Evolutionary conservation across 768 basidiomycete species (phyloP), one percentile per base, ranked within the genome.

Genomic region (Psilocybe cyanescens): DNA sequence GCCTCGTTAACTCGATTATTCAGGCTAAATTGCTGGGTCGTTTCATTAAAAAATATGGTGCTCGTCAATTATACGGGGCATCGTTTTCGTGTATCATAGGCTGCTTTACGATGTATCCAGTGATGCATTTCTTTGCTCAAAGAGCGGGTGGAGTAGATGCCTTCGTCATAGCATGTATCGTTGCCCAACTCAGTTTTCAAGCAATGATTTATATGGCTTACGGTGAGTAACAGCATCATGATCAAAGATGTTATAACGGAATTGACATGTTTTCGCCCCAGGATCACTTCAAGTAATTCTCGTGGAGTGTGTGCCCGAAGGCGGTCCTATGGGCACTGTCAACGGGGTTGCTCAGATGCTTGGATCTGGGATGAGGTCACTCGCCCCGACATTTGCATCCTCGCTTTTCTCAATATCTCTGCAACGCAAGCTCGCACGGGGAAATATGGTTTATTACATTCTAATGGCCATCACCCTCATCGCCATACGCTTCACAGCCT

Each of bases 281-380:
- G 87, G 64, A 76, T 80, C 70, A 70, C 79, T 74, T 68, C 86
- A 76, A 67, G 79, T 74, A 69, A 76, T 67, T 67, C 79, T 73
- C 62, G 84, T 70, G 71, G 81, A 67, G 75, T 81, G 63, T 71
- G 78, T 69, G 64, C 85, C 68, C 66, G 72, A 68, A 48, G 72
- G 75, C 4, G 69, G 75, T 0, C 71, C 82, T 7, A 76, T 90
- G 17, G 86, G 83, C 2, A 79, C 84, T 3, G 79, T 80, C 14
- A 86, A 86, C 61, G 85, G 86, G 1, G 63, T 88, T 31, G 85
- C 79, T 9, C 86, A 89, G 68, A 83, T 84, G 68, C 69, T 81
- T 3, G 77, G 77, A 1, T 84, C 81, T 4, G 71, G 78, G 4
- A 76, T 81, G 67, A 78, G 86, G 39, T 77, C 85, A 0, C 66